Conservation (phyloP, 2,329 filamentous ascomycete species). For the Apiospora saccharicola region DNA sequence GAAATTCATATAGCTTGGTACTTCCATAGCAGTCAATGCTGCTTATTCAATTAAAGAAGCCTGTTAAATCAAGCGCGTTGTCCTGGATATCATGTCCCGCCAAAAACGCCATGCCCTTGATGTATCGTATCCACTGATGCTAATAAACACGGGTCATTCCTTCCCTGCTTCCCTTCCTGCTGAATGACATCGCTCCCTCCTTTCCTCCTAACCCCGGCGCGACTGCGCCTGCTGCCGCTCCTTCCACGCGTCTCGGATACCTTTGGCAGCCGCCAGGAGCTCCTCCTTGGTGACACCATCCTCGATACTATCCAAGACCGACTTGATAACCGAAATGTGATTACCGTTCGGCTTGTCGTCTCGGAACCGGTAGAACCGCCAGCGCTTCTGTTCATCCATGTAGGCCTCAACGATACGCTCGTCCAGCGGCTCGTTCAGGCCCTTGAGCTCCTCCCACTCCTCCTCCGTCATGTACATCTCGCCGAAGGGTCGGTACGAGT, state of each 20-base stretch:
- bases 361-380: constrained; percentile 88
- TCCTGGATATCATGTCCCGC: constrained; percentile 19
- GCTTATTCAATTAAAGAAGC: not conserved
- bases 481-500: constrained; percentile 70
- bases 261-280: constrained; percentile 71
- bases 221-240: constrained; percentile 50
- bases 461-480: constrained; percentile 72
- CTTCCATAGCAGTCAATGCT: not conserved
- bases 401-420: constrained; percentile 91
- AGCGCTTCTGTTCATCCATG: constrained; percentile 75
- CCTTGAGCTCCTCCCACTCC: constrained; percentile 87
- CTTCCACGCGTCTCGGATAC: constrained; percentile 86
- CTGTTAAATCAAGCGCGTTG: not conserved
- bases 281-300: constrained; percentile 87
- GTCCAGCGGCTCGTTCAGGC: constrained; percentile 76
- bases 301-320: constrained; percentile 88
- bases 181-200: not conserved
- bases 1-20: not conserved
- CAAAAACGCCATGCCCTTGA: constrained; percentile 4
- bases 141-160: not conserved
- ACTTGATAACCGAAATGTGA: constrained; percentile 82
- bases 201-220: not conserved
- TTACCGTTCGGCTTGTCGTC: constrained; percentile 95
- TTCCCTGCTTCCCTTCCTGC: too few species aligned
- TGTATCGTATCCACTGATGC: not conserved